A percentile compares a stretch with the other conserved stretches of the same genome.
These are phyloP conservation scores for Cenchrus americanus DNA, from an alignment of 176 grass and related monocot species.

Conservation along the genomic window DNA sequence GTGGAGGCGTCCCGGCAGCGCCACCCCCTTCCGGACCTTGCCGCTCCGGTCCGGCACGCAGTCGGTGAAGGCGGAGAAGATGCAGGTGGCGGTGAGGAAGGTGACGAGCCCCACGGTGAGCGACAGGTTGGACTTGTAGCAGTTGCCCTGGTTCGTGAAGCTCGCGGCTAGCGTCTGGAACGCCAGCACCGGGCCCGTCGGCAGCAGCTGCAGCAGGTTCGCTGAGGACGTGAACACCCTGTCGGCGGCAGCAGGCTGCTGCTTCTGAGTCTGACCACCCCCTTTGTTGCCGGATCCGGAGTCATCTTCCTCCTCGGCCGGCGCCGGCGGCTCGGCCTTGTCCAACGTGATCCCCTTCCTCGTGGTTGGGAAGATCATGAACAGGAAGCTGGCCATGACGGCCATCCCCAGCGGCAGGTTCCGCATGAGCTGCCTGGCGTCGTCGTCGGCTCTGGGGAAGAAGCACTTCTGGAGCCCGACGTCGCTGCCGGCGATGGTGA, in stretches of 20 bases:
- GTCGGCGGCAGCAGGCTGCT: too few relatives aligned
- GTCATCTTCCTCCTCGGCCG: too few relatives aligned
- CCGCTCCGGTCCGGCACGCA: slow-evolving; percentile 29
- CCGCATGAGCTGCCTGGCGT: slow-evolving; percentile 31
- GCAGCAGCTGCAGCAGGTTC: slow-evolving; percentile 45
- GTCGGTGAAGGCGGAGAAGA: slow-evolving; percentile 54
- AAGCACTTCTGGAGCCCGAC: slow-evolving; percentile 6
- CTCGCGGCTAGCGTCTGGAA: slow-evolving; percentile 47
- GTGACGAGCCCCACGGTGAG: slow-evolving; percentile 34
- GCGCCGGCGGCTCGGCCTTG: too few relatives aligned
- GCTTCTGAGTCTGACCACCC: too few relatives aligned
- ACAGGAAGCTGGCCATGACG: slow-evolving; percentile 47
- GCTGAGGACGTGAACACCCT: too few relatives aligned
- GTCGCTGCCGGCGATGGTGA: not conserved
- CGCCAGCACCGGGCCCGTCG: slow-evolving; percentile 50
- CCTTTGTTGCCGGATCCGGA: too few relatives aligned
- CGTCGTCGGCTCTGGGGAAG: not conserved
- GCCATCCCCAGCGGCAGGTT: slow-evolving; percentile 36
- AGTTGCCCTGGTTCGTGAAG: slow-evolving; percentile 48
- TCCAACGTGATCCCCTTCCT: not conserved
- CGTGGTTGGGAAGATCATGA: slow-evolving; percentile 48
- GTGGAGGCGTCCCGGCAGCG: slow-evolving; percentile 34
- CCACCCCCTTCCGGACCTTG: slow-evolving; percentile 54
- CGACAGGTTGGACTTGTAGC: slow-evolving; percentile 40
- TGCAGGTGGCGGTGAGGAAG: slow-evolving; percentile 39